phyloP scores from a whole-genome alignment of 208 protist species.

The Angomonas ambiguus region DNA sequence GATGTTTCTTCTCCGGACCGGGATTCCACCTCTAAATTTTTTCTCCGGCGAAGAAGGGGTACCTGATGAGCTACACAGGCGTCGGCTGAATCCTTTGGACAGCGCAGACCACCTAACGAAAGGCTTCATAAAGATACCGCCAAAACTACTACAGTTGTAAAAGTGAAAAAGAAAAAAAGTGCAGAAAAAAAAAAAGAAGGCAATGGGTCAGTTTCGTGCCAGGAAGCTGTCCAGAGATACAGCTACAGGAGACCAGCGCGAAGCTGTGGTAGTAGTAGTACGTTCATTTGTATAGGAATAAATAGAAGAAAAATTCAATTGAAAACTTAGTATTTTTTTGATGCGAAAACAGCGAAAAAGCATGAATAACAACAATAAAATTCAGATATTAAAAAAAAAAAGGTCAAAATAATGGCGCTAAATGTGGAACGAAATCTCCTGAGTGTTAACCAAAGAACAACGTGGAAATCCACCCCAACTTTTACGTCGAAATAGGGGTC shows the following conservation, averaged over 20 bases:
- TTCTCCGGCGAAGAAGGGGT: background rate
- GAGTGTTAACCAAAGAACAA: background rate
- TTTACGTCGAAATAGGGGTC: background rate
- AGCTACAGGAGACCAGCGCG: too few species aligned
- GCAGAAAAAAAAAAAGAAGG: background rate
- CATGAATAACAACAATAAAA: background rate
- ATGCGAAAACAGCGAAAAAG: background rate
- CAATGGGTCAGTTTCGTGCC: background rate
- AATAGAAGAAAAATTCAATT: background rate
- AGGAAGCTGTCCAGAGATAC: too few species aligned
- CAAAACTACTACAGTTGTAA: background rate
- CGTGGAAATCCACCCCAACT: background rate
- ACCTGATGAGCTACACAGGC: background rate
- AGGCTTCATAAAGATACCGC: background rate
- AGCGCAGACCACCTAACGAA: background rate
- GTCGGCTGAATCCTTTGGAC: background rate
- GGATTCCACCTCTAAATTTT: background rate
- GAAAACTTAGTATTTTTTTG: constrained; percentile 5
- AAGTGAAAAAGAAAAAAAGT: constrained; percentile 11
- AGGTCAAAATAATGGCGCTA: background rate
- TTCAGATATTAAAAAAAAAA: background rate
- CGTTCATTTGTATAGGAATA: too few species aligned
- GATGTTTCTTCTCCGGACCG: background rate
- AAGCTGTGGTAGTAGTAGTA: too few species aligned
- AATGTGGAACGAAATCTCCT: background rate